phyloP scores from a whole-genome alignment of 441 rosid species.

The Adansonia grandidieri region DNA sequence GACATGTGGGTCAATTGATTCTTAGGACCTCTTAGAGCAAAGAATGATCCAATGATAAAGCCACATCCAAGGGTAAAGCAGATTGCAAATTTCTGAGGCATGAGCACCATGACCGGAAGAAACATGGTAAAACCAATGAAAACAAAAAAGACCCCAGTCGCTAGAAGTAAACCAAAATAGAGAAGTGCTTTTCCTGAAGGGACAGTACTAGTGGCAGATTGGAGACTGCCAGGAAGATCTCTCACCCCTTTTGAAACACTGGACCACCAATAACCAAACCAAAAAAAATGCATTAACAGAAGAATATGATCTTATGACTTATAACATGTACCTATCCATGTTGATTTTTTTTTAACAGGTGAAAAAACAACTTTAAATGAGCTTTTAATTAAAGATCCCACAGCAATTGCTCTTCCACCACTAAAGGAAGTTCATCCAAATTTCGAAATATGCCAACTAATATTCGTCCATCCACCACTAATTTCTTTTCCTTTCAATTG shows the following conservation, averaged over 20 bases:
- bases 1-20: constrained; percentile 70
- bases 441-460: neutral
- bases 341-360: constrained; percentile 16
- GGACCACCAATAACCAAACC: constrained; percentile 27
- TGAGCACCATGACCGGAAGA: constrained; percentile 74
- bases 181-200: constrained; percentile 74
- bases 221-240: constrained; percentile 69
- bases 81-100: constrained; percentile 79
- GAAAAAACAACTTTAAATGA: constrained; percentile 8
- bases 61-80: constrained; percentile 75
- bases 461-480: neutral
- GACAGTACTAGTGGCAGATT: constrained; percentile 66
- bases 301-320: neutral
- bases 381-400: neutral
- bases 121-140: constrained; percentile 78
- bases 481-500: neutral
- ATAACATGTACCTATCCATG: neutral
- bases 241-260: constrained; percentile 80
- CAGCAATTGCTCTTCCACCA: neutral
- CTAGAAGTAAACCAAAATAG: constrained; percentile 72
- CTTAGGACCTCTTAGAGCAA: constrained; percentile 69
- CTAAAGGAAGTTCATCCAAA: neutral
- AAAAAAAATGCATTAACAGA: constrained; percentile 1
- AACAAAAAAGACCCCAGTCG: constrained; percentile 66
- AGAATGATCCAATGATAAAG: constrained; percentile 70